Base-by-base conservation (phyloP, 805 yeast species). In the Tetrapisispora phaffii region DNA sequence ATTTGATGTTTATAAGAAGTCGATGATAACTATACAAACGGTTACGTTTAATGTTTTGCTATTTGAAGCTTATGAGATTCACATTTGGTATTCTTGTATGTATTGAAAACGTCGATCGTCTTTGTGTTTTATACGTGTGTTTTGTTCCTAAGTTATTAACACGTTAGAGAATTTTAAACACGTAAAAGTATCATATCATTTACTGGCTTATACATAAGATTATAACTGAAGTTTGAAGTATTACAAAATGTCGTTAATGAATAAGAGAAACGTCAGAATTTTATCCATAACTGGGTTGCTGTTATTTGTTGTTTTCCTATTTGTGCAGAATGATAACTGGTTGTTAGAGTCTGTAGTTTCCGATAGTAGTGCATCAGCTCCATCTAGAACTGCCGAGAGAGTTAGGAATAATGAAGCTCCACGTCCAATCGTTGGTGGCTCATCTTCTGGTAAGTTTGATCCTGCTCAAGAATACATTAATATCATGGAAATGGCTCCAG, bases 401-500 rank as follows among this genome's bases (percentile, higher is more conserved):
- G 47, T 23, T 24, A 33, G 28, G 15, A 34, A 43, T 33, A 46
- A 47, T 15, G 44, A 34, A 4, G 44, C 36, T 23, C 48, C 43
- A 20, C 48, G 45, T 13, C 44, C 45, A 17, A 31, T 41, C 4
- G 47, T 41, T 34, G 50, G 46, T 29, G 54, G 47, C 19, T 39
- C 51, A 9, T 49, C 44, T 9, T 31, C 45, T 29, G 48, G 53
- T 22, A 51, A 50, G 17, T 78, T 76, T 49, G 74, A 75, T 54
- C 71, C 81, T 4, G 75, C 70, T 32, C 68, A 64, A 48, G 84
- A 73, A 57, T 77, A 79, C 49, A 63, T 73, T 35, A 72, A 71
- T 43, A 82, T 85, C 29, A 58, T 88, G 44, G 52, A 72, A 7
- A 51, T 77, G 38, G 70, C 85, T 1, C 93, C 94, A 16, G 75